Percentiles rank a stretch among this genome's conserved stretches.
These are phyloP conservation scores for Pseudogymnoascus sp. DNA, from an alignment of 2,329 filamentous ascomycete genomes.

Conservation along the genomic window DNA sequence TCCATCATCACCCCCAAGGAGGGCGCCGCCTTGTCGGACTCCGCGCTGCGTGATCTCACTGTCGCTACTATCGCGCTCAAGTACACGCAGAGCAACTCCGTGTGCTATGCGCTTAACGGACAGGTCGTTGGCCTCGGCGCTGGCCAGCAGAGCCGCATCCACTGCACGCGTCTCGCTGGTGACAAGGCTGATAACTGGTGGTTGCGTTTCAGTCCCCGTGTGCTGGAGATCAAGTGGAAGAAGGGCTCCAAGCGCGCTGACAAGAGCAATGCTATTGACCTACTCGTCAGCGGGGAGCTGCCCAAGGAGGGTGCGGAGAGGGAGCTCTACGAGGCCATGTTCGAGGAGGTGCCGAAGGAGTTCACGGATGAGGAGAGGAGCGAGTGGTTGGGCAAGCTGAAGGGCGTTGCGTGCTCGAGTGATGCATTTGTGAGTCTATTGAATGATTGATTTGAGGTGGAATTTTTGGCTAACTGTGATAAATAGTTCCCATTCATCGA, in stretches of 20 bases:
- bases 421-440: slow-evolving; percentile 79
- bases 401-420: slow-evolving; percentile 76
- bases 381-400: slow-evolving; percentile 76
- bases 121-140: slow-evolving; percentile 92
- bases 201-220: slow-evolving; percentile 93
- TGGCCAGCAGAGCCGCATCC: slow-evolving; percentile 94
- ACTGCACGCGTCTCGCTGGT: slow-evolving; percentile 93
- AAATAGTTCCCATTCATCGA: slow-evolving; percentile 93
- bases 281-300: slow-evolving; percentile 84
- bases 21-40: slow-evolving; percentile 61
- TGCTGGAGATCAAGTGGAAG: slow-evolving; percentile 89
- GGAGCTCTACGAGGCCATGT: slow-evolving; percentile 77
- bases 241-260: slow-evolving; percentile 93
- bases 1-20: slow-evolving; percentile 83
- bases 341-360: slow-evolving; percentile 75
- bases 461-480: slow-evolving; percentile 10
- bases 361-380: slow-evolving; percentile 81
- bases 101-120: slow-evolving; percentile 91
- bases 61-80: slow-evolving; percentile 96
- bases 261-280: slow-evolving; percentile 96
- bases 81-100: slow-evolving; percentile 98
- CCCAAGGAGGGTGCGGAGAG: slow-evolving; percentile 77
- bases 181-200: slow-evolving; percentile 99
- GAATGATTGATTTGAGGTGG: not conserved
- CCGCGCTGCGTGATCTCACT: slow-evolving; percentile 79